Base-by-base conservation (phyloP, 2,329 filamentous ascomycete species). In the Cordyceps pruinosa region DNA sequence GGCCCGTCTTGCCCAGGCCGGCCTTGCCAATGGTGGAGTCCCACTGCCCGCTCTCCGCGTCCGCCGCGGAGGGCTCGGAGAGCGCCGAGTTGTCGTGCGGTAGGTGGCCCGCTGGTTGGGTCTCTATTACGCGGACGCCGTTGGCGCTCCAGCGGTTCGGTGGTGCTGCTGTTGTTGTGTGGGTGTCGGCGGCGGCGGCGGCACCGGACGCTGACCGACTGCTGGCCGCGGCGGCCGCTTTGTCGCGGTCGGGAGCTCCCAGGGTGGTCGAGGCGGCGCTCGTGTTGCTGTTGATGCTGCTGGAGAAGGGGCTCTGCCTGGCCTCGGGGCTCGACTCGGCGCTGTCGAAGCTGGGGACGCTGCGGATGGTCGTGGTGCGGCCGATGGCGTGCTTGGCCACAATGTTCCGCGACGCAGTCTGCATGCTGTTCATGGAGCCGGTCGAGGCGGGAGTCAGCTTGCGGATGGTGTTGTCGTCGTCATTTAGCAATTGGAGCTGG, bases 1-100 rank as follows among this genome's bases (percentile, higher is more conserved):
- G 79, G 9, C 87, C 87, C 10, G 86, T 89, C 74, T 90, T 90
- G 44, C 87, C 87, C 2, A 87, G 73, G 3, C 83, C 85, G 8
- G 86, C 85, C 66, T 86, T 86, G 62, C 86, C 86, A 46, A 88
- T 80, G 3, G 85, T 85, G 30, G 84, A 83, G 66, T 87, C 85
- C 82, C 84, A 86, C 68, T 73, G 73, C 25, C 66, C 68, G 45
- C 69, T 66, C 42, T 66, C 65, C 19, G 66, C 63, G 32, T 74
- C 75, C 12, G 66, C 63, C n/a, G n/a, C n/a, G n/a, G n/a, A n/a
- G 17, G 69, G 68, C 17, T 72, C 71, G n/a, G 69, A 64, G 28
- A 67, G 44, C 28, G 58, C 48, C 25, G 67, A 61, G 26, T 62
- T 28, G 35, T 70, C 64, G 41, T 66, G 63, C 28, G 65, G 62